Conservation (phyloP, 2,329 filamentous ascomycete species). For the Aspergillus sp. region DNA sequence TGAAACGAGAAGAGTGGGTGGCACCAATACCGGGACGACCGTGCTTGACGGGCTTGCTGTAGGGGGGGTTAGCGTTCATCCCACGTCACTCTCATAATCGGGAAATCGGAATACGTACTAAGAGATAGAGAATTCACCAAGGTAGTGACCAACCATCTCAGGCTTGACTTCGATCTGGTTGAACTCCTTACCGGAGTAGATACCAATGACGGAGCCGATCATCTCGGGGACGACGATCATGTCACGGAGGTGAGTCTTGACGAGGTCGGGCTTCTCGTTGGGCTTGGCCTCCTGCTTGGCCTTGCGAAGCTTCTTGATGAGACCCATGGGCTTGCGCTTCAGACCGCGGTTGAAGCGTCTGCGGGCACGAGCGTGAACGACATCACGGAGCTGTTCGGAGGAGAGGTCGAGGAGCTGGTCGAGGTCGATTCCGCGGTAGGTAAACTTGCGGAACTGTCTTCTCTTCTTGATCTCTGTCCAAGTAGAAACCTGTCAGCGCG, state of each 20-base stretch:
- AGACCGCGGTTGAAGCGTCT: constrained; percentile 99
- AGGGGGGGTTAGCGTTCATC: constrained; percentile 49
- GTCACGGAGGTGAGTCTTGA: constrained; percentile 99
- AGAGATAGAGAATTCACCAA: constrained; percentile 99
- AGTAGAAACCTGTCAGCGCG: constrained; percentile 33
- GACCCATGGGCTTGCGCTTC: constrained; percentile 99
- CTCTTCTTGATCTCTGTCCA: constrained; percentile 92
- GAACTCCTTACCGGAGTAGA: constrained; percentile 99
- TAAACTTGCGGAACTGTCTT: constrained; percentile 99
- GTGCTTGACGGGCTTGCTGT: constrained; percentile 99
- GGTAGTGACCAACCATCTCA: constrained; percentile 99
- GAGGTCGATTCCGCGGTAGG: constrained; percentile 98
- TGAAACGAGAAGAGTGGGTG: constrained; percentile 99
- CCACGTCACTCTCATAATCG: neutral
- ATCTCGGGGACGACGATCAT: constrained; percentile 99
- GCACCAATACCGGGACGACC: constrained; percentile 99
- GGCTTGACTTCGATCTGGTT: constrained; percentile 99
- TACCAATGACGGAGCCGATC: constrained; percentile 97
- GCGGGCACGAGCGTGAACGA: constrained; percentile 98
- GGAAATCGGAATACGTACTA: constrained; percentile 67
- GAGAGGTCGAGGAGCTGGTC: constrained; percentile 99
- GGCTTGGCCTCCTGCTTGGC: constrained; percentile 98
- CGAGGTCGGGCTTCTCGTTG: constrained; percentile 99
- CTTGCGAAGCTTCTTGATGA: constrained; percentile 99
- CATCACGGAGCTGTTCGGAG: constrained; percentile 97